phyloP scores from a whole-genome alignment of 768 basidiomycete species.

The Suillus placidus region DNA sequence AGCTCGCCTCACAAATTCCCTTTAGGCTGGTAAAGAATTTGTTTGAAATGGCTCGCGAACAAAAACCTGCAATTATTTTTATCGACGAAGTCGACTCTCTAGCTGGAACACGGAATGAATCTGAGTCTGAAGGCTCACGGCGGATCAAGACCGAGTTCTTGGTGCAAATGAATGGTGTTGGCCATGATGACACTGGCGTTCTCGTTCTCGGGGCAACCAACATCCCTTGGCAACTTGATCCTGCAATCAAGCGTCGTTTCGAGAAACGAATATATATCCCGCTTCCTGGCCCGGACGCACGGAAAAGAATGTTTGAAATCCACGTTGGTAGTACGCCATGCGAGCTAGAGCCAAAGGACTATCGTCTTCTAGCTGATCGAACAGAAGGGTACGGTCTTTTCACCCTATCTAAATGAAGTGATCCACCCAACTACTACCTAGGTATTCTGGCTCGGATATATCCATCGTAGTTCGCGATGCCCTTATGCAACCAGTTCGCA shows the following conservation, averaged over 20 bases:
- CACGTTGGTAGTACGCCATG: constrained; percentile 94
- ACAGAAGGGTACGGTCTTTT: constrained; percentile 71
- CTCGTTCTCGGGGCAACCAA: constrained; percentile 97
- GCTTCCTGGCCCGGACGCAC: constrained; percentile 89
- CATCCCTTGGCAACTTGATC: constrained; percentile 97
- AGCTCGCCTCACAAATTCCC: constrained; percentile 3
- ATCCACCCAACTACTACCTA: constrained; percentile 25
- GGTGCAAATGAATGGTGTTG: constrained; percentile 99
- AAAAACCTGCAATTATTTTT: constrained; percentile 97
- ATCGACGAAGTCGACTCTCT: constrained; percentile 98
- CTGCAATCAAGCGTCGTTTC: constrained; percentile 97
- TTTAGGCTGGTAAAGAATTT: constrained; percentile 90
- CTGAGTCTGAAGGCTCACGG: constrained; percentile 96
- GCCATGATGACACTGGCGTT: constrained; percentile 95
- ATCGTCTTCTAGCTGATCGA: constrained; percentile 74
- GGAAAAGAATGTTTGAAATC: constrained; percentile 94
- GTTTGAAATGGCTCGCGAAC: constrained; percentile 94
- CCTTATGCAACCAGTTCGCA: constrained; percentile 97
- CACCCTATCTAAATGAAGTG: background rate
- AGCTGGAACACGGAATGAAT: constrained; percentile 91
- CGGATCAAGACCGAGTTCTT: constrained; percentile 97
- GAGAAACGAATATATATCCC: constrained; percentile 99
- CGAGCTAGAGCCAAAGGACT: constrained; percentile 77
- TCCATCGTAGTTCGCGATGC: constrained; percentile 94
- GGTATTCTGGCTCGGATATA: constrained; percentile 94